Base-by-base conservation (phyloP, 2,329 filamentous ascomycete genomes). In the Penicillium sclerotiorum region DNA sequence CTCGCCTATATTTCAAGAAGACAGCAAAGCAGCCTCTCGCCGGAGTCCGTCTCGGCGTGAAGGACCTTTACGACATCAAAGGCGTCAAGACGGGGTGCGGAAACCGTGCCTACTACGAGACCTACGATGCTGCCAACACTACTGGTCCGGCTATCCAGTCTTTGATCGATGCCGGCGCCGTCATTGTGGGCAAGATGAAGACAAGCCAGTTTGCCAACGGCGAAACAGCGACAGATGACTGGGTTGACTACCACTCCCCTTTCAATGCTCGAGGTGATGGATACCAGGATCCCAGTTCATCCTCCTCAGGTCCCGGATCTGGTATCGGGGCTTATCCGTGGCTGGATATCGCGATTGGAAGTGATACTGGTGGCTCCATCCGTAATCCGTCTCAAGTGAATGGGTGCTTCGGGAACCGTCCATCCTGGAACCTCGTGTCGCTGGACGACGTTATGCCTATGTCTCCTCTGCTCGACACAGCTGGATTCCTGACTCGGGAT, bases 1-100 rank as follows among this genome's bases (percentile, higher is more conserved):
- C 83, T 2, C 74, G 83, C 5, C 69, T 86, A 0, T 86, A 85
- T 67, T 83, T 73, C 65, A 79, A 74, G 2, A 77, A 73, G 41
- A 61, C 55, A 2, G 8, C 18, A 0, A 42, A 55, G 8, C 51
- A 59, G n/a, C 83, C 83, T 1, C 70, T 87, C 0, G 80, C 80
- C 6, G 84, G 85, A 21, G 77, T 85, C 3, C 75, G 84, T 13
- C 63, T 87, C 1, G 83, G 77, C 2, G 74, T 87, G 47, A 88
- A 87, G 61, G 84, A 87, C 57, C 80, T 85, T 28, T 83, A 77
- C 58, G 74, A 82, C 55, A 69, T 86, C 36, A 74, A 76, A 20
- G 84, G 85, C 3, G 64, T 84, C 1, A 75, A 76, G 11, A 84
- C 80, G 0, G 75, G 75, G 1, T 72, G 80, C 23, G 84, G 84